Evolutionary conservation across 192 early-diverging fungal genomes (phyloP), one percentile per base, ranked within the genome.

Genomic region (Coemansia brasiliensis): DNA sequence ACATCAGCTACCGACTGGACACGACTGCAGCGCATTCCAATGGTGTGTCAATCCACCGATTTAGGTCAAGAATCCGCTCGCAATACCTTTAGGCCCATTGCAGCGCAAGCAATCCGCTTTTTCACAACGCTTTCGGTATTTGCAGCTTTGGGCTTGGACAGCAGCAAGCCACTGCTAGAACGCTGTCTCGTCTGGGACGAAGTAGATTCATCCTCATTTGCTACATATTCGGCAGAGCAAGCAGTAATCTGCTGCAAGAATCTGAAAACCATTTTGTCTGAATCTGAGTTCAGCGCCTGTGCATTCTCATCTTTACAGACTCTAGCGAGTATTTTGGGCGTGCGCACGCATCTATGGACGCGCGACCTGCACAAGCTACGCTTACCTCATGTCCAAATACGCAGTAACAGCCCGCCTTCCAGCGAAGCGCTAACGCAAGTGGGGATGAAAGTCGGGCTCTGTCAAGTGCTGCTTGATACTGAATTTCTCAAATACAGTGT

Each of bases 1-100:
- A 50, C 32, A 24, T 60, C 59, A 4, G 66, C 73, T 0, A 75
- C 73, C 3, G 73, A 75, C 51, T 75, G 73, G 73, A 54, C 66
- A 15, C 65, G 73, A 7, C 25, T 75, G 55, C 73, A 75, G 39
- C 40, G 55, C 1, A 32, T 75, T 18, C 44, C 73, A 6, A 25
- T 58, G 0, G 57, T 63, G n/a, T 55, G 52, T 20, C n/a, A 17
- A 10, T 26, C 29, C 24, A 26, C 22, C 20, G 27, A 5, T 22
- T 24, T 17, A 3, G 18, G 10, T 3, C 39, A 32, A 8, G 27
- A 52, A 25, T n/a, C 26, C 22, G 43, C 43, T 37, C 39, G 18
- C 18, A 21, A 13, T 7, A 72, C 69, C 5, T 73, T 53, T 37
- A 44, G 39, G 26, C 38, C 59, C 1, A 42, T 35, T 37, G 53